Percentiles rank a stretch among this genome's conserved stretches.
Evolutionary conservation across 495 filamentous ascomycete genomes (phyloP).

Genomic region (Glarea lozoyensis): DNA sequence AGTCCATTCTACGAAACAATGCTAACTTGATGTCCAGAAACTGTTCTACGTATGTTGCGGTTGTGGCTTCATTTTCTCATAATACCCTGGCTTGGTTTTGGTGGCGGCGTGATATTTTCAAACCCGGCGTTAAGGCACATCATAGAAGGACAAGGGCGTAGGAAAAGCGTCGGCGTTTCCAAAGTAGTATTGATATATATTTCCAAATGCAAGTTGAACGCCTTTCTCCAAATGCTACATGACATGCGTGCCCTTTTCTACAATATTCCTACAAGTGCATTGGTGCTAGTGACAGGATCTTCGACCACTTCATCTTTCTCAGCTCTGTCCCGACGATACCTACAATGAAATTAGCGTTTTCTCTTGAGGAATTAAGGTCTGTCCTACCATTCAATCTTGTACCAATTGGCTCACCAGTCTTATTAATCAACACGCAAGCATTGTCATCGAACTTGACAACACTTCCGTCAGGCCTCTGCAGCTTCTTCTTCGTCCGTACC

Average conservation of each 20-base stretch:
- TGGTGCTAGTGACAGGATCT: conserved; percentile 92
- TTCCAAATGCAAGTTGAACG: conserved; percentile 6
- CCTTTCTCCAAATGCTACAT: conserved; percentile 10
- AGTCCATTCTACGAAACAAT: neutral
- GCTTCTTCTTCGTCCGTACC: conserved; percentile 80
- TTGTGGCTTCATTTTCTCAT: conserved; percentile 79
- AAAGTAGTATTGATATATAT: neutral
- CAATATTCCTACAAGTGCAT: conserved; percentile 64
- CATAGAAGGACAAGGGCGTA: conserved; percentile 7
- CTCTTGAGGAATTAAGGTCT: too few relatives aligned
- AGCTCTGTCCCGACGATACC: conserved; percentile 83
- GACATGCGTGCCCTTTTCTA: conserved; percentile 3
- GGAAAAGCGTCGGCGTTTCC: too few relatives aligned
- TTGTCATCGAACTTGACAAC: conserved; percentile 94
- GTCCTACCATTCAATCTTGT: conserved; percentile 75
- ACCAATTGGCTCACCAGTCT: conserved; percentile 91
- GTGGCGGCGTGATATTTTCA: neutral
- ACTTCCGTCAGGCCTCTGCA: conserved; percentile 78
- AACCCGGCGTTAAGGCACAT: conserved; percentile 14
- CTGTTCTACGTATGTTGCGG: conserved; percentile 93
- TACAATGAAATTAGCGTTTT: conserved; percentile 24
- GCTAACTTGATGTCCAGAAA: conserved; percentile 52
- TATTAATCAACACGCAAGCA: conserved; percentile 95
- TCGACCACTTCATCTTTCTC: conserved; percentile 85
- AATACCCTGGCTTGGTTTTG: conserved; percentile 12